phyloP scores from a whole-genome alignment of 2,329 filamentous ascomycete genomes.

The Scleromitrula shiraiana region DNA sequence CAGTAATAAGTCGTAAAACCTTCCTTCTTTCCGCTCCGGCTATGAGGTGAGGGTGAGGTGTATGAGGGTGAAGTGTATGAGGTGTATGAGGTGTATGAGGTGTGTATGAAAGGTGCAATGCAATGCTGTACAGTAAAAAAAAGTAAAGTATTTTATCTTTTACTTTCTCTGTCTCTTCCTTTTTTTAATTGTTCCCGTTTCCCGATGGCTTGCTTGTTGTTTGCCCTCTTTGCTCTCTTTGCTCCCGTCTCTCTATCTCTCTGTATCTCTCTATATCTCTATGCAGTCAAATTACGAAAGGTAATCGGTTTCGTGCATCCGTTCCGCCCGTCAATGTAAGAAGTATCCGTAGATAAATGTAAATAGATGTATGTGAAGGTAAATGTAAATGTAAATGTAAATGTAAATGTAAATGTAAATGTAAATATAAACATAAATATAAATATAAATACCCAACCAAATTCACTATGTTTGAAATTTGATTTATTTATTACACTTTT shows the following conservation, averaged over 20 bases:
- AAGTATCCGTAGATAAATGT: no score
- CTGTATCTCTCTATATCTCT: neutral
- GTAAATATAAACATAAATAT: no score
- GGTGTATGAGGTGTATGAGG: no score
- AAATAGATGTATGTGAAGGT: no score
- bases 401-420: no score
- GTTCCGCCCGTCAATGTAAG: slow-evolving; percentile 12
- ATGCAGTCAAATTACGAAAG: neutral
- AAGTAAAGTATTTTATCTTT: neutral
- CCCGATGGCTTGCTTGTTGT: slow-evolving; percentile 12
- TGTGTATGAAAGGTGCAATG: neutral
- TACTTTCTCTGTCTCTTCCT: neutral
- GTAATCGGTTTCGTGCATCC: slow-evolving; percentile 18
- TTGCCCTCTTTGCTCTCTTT: slow-evolving; percentile 3
- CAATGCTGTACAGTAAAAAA: neutral
- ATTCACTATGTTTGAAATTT: no score
- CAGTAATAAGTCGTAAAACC: neutral
- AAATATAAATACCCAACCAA: no score
- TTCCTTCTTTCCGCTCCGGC: neutral
- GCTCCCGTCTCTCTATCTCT: slow-evolving; percentile 9
- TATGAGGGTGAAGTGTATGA: no score
- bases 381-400: no score
- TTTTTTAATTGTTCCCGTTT: neutral
- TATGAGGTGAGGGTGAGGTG: no score
- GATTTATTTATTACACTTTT: no score